phyloP scores from a whole-genome alignment of 176 grass and related monocot species.

The Aegilops bicornis region DNA sequence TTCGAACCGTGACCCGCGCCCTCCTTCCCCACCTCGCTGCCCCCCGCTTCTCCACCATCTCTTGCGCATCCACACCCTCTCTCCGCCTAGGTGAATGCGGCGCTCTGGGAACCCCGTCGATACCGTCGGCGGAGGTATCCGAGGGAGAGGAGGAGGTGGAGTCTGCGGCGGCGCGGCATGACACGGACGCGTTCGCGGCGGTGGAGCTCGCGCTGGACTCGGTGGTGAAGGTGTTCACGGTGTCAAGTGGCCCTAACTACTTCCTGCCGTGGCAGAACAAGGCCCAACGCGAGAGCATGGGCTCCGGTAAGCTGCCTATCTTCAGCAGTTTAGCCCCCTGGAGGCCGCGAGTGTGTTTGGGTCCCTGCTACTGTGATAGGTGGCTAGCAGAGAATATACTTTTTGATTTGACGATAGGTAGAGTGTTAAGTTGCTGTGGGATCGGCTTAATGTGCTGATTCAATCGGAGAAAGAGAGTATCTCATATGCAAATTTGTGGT shows the following conservation, averaged over 20 bases:
- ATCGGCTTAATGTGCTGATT: not conserved
- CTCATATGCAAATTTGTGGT: not conserved
- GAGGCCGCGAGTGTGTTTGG: constrained; percentile 1
- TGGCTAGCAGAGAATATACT: not conserved
- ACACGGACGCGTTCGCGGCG: constrained; percentile 80
- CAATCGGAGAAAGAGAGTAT: not conserved
- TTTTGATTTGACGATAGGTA: not conserved
- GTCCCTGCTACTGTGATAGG: not conserved
- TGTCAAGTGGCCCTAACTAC: constrained; percentile 95
- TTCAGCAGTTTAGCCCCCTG: not conserved
- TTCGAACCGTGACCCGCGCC: constrained; percentile 32
- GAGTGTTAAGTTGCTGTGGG: not conserved
- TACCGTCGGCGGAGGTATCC: constrained; percentile 10
- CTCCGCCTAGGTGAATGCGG: constrained; percentile 24
- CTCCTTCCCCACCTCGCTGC: constrained; percentile 31
- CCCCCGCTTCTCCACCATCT: not conserved
- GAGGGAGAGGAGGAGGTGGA: constrained; percentile 28
- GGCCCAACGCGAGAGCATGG: constrained; percentile 95
- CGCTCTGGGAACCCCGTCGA: not conserved
- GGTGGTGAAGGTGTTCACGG: constrained; percentile 97
- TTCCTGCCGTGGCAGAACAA: constrained; percentile 99
- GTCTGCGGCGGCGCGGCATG: constrained; percentile 33
- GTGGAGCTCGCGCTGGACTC: constrained; percentile 93
- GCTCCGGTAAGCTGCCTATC: constrained; percentile 59
- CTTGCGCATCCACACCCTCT: not conserved